phyloP scores from a whole-genome alignment of 202 grass and related monocot genomes.

The Cymbopogon flexuosus region DNA sequence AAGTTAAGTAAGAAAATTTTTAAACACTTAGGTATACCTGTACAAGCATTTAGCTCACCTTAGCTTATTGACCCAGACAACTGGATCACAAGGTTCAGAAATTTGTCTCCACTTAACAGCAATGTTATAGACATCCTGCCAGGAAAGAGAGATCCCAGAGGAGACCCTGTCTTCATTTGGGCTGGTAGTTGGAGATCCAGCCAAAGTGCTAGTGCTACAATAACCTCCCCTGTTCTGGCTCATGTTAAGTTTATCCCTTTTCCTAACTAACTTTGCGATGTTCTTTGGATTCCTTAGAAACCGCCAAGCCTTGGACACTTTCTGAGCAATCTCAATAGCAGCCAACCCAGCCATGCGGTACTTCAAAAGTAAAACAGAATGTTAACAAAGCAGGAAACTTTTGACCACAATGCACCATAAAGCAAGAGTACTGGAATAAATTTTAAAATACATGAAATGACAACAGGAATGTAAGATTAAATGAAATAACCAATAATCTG shows the following conservation, averaged over 20 bases:
- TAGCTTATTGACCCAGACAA: slow-evolving; percentile 97
- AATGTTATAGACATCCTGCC: slow-evolving; percentile 90
- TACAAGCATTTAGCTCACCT: slow-evolving; percentile 47
- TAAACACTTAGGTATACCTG: slow-evolving; percentile 13
- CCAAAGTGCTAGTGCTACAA: slow-evolving; percentile 67
- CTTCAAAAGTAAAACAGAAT: slow-evolving; percentile 47
- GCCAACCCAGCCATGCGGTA: slow-evolving; percentile 93
- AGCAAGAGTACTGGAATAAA: slow-evolving; percentile 12
- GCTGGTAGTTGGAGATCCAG: slow-evolving; percentile 50
- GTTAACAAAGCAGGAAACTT: background rate
- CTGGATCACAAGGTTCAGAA: slow-evolving; percentile 98
- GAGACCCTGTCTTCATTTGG: slow-evolving; percentile 69
- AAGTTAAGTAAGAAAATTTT: slow-evolving; percentile 27
- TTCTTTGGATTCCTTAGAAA: slow-evolving; percentile 79
- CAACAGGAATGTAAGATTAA: background rate
- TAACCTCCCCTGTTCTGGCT: slow-evolving; percentile 81
- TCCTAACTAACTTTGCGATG: slow-evolving; percentile 58
- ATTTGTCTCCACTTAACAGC: slow-evolving; percentile 95
- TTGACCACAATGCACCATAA: background rate
- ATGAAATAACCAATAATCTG: slow-evolving; percentile 6
- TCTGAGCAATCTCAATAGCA: slow-evolving; percentile 97
- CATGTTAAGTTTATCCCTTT: slow-evolving; percentile 72
- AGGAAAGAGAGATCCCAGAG: slow-evolving; percentile 63
- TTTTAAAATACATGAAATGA: background rate
- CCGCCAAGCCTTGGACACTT: slow-evolving; percentile 92